phyloP scores from a whole-genome alignment of 371 early-diverging fungal genomes.

The Mycotypha africana region DNA sequence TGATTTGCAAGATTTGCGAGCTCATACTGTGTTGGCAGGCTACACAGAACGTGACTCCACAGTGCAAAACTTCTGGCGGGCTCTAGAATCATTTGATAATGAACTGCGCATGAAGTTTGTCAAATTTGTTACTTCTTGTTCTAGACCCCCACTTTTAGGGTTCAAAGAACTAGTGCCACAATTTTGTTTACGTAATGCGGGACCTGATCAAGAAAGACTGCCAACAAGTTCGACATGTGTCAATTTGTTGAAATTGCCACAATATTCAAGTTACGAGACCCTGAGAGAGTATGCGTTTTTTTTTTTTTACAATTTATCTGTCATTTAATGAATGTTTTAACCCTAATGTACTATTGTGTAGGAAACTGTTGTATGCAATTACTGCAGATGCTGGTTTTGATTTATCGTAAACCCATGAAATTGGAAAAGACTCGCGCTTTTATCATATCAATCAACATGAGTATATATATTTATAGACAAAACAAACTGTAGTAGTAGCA shows the following conservation, averaged over 20 bases:
- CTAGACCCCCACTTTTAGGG: slow-evolving; percentile 88
- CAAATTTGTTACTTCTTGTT: slow-evolving; percentile 90
- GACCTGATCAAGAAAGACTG: slow-evolving; percentile 51
- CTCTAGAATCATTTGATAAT: slow-evolving; percentile 59
- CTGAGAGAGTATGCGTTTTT: slow-evolving; percentile 59
- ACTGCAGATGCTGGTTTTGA: slow-evolving; percentile 91
- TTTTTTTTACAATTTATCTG: not conserved
- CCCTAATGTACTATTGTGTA: slow-evolving; percentile 15
- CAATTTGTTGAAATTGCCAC: slow-evolving; percentile 89
- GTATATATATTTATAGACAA: not conserved
- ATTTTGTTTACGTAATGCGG: slow-evolving; percentile 72
- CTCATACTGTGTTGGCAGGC: slow-evolving; percentile 81
- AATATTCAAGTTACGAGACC: slow-evolving; percentile 54
- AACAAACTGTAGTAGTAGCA: too few species aligned
- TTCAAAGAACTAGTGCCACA: slow-evolving; percentile 80
- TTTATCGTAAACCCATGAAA: slow-evolving; percentile 49
- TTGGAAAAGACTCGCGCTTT: not conserved
- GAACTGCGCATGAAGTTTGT: slow-evolving; percentile 68
- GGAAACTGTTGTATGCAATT: slow-evolving; percentile 85
- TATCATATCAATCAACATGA: not conserved
- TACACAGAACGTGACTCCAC: slow-evolving; percentile 64
- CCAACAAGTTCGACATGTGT: slow-evolving; percentile 93
- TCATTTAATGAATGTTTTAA: not conserved
- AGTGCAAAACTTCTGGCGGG: slow-evolving; percentile 81
- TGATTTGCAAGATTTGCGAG: slow-evolving; percentile 69